These are phyloP conservation scores for Euphorbia lathyris DNA, from an alignment of 345 rosid species.

Conservation along the genomic window DNA sequence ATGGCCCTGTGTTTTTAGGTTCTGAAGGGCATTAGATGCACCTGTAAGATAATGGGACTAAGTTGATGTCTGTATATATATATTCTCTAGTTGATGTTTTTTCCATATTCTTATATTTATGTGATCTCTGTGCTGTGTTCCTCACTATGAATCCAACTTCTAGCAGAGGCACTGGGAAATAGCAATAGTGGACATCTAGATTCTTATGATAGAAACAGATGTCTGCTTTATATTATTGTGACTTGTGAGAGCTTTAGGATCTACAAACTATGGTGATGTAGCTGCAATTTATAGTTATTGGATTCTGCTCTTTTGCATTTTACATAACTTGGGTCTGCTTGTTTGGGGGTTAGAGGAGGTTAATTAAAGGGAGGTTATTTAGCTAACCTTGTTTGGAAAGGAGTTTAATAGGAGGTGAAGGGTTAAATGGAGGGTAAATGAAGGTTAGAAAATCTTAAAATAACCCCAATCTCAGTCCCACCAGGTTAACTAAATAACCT, in stretches of 20 bases:
- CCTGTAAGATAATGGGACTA: conserved; percentile 1
- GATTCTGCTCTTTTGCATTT: background rate
- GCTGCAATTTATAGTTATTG: background rate
- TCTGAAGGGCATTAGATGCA: background rate
- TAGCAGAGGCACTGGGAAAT: background rate
- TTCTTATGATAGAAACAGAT: background rate
- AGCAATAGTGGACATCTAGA: background rate
- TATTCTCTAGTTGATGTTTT: background rate
- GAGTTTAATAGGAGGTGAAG: too few relatives aligned
- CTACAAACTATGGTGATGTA: background rate
- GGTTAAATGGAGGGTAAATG: too few relatives aligned
- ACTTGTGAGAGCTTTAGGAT: background rate
- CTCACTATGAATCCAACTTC: background rate
- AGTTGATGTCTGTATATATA: background rate
- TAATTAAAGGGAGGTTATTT: too few relatives aligned
- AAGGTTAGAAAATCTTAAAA: too few relatives aligned
- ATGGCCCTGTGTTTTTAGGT: background rate
- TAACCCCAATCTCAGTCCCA: too few relatives aligned
- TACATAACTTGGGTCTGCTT: background rate
- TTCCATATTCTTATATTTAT: background rate
- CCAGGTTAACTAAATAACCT: too few relatives aligned
- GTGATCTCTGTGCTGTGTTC: background rate
- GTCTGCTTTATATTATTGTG: background rate
- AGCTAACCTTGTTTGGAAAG: too few relatives aligned
- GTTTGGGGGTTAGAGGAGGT: too few relatives aligned